Base-by-base conservation (phyloP, 345 rosid genomes). In the Litchi chinensis region DNA sequence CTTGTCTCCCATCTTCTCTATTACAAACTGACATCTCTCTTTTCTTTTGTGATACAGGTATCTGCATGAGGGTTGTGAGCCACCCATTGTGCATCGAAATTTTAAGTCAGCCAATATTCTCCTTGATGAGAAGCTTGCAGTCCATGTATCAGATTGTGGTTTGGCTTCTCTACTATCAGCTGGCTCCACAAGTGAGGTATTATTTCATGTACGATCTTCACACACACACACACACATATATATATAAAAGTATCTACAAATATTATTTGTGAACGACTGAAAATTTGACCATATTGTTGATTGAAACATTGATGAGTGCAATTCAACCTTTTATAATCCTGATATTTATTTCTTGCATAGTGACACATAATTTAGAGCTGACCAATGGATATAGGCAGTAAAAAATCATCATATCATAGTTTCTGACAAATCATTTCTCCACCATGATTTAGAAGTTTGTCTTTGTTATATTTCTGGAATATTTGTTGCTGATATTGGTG, bases 1-100 rank as follows among this genome's bases (percentile, higher is more conserved):
- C 77, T 64, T 70, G 44, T 19, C 16, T 82, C 28, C 60, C 39
- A 32, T 59, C n/a, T 68, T 54, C n/a, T 64, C 67, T 71, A 18
- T 68, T 48, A 46, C 43, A 72, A 65, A 68, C 78, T 75, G 48
- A 66, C 10, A 52, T 16, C 10, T 54, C 8, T 68, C 24, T n/a
- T 65, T 37, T 82, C 62, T 28, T 44, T 66, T 62, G 74, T 79
- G 73, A 73, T 76, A 70, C 78, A 94, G 99, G 86, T 93, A 90
- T 86, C 88, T 93, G 82, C 99, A 96, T 7, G 98, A 94, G 86
- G 92, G 84, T 40, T 93, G 97, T 65, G 89, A 90, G 76, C 98
- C 98, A 10, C 92, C 97, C 0, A 74, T 93, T 52, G 82, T 94
- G 56, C 97, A 94, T 85, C 82, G 77, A 80, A 93, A 93, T 75